phyloP scores from a whole-genome alignment of 2,329 filamentous ascomycete species.

The Amauroascus verrucosus region DNA sequence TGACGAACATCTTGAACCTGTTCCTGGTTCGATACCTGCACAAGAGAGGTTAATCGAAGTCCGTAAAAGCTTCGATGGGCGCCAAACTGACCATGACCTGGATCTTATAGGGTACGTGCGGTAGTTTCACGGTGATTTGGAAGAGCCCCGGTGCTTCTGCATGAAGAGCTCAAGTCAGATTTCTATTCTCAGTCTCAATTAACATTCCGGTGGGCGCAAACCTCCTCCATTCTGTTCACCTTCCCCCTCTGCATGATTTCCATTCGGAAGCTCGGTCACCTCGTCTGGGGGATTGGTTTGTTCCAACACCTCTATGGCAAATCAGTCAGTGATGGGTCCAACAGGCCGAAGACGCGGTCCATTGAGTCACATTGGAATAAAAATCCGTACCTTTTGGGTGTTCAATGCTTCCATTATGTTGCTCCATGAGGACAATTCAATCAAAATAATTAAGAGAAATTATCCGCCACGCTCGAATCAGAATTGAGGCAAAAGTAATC shows the following conservation, averaged over 20 bases:
- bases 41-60: slow-evolving; percentile 16
- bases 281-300: slow-evolving; percentile 9
- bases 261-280: slow-evolving; percentile 24
- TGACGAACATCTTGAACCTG: slow-evolving; percentile 96
- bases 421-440: slow-evolving; percentile 26
- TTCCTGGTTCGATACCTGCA: slow-evolving; percentile 78
- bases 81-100: slow-evolving; percentile 63
- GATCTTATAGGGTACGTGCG: slow-evolving; percentile 67
- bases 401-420: slow-evolving; percentile 32
- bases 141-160: slow-evolving; percentile 42
- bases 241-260: slow-evolving; percentile 27
- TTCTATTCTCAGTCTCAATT: not conserved
- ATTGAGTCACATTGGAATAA: not conserved
- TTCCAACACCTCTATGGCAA: slow-evolving; percentile 12
- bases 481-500: slow-evolving; percentile 7
- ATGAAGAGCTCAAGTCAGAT: slow-evolving; percentile 1
- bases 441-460: slow-evolving; percentile 2
- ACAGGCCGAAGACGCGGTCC: not conserved
- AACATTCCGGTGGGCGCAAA: not conserved
- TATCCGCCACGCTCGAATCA: slow-evolving; percentile 6
- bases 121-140: slow-evolving; percentile 68
- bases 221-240: slow-evolving; percentile 24
- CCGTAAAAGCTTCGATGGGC: slow-evolving; percentile 5
- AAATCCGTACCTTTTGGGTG: slow-evolving; percentile 30
- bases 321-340: not conserved